Conservation (phyloP, 768 basidiomycete genomes). For the Termitomyces sp. region DNA sequence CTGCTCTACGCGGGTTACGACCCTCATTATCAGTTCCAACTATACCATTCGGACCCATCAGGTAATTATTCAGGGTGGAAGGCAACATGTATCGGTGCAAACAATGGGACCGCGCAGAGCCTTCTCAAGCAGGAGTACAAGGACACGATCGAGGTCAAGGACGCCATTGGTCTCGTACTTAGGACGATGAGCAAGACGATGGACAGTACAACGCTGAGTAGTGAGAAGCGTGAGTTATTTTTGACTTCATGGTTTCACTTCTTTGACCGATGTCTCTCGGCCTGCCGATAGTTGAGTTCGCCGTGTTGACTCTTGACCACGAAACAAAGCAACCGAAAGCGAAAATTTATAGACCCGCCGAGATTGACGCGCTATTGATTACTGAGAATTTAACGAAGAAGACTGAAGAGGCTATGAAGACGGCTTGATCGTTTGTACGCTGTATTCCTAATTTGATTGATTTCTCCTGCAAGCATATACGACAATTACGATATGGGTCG, state of each 20-base stretch:
- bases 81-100: slow-evolving; percentile 97
- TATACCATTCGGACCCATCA: slow-evolving; percentile 97
- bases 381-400: slow-evolving; percentile 85
- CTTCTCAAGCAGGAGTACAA: slow-evolving; percentile 98
- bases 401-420: slow-evolving; percentile 74
- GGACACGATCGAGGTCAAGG: slow-evolving; percentile 86
- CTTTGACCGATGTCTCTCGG: neutral
- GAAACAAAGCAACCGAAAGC: slow-evolving; percentile 73
- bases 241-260: neutral
- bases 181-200: slow-evolving; percentile 99
- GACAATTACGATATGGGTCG: neutral
- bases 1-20: slow-evolving; percentile 96
- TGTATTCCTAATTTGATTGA: slow-evolving; percentile 22
- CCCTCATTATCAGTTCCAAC: slow-evolving; percentile 91
- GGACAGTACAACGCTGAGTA: slow-evolving; percentile 95
- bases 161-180: slow-evolving; percentile 87
- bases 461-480: neutral
- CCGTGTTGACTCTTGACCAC: slow-evolving; percentile 84
- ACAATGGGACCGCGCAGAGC: slow-evolving; percentile 93
- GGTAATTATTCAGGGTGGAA: slow-evolving; percentile 99
- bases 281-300: slow-evolving; percentile 77
- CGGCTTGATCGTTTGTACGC: slow-evolving; percentile 25
- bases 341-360: slow-evolving; percentile 86
- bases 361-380: slow-evolving; percentile 79
- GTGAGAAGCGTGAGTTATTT: slow-evolving; percentile 80